Conservation (phyloP, 176 grass and related monocot species). For the Pharus latifolius region DNA sequence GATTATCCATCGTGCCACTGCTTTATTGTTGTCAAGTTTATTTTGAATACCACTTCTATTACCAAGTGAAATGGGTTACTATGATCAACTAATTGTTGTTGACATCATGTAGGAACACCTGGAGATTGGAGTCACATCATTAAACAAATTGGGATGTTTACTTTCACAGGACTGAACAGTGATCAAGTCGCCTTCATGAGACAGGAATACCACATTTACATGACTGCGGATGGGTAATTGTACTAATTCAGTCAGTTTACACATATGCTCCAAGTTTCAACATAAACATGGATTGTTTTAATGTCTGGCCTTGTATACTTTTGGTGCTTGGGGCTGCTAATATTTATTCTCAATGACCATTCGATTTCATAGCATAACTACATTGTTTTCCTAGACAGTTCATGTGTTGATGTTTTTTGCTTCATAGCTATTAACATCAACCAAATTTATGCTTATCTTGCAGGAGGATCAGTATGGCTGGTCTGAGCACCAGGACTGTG, state of each 20-base stretch:
- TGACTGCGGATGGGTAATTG: constrained; percentile 97
- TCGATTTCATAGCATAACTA: not conserved
- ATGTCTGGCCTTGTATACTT: not conserved
- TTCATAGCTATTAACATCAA: not conserved
- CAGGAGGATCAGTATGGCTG: constrained; percentile 99
- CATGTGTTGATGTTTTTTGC: too few species aligned
- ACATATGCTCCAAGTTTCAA: not conserved
- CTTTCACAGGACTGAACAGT: constrained; percentile 88
- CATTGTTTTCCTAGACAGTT: not conserved
- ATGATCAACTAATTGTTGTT: constrained; percentile 2
- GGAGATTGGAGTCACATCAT: constrained; percentile 99
- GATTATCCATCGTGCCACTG: not conserved
- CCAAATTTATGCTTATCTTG: constrained; percentile 5
- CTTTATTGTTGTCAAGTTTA: too few species aligned
- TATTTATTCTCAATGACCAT: not conserved
- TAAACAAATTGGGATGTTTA: constrained; percentile 99
- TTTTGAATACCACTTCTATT: not conserved
- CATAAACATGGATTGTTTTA: not conserved
- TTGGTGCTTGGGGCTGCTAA: too few species aligned
- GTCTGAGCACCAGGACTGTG: constrained; percentile 57
- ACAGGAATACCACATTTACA: constrained; percentile 88
- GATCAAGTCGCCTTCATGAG: constrained; percentile 96
- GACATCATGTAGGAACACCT: constrained; percentile 60
- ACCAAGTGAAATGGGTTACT: not conserved
- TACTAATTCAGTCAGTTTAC: not conserved